Base-by-base conservation (phyloP, 345 rosid genomes). In the Hevea brasiliensis region DNA sequence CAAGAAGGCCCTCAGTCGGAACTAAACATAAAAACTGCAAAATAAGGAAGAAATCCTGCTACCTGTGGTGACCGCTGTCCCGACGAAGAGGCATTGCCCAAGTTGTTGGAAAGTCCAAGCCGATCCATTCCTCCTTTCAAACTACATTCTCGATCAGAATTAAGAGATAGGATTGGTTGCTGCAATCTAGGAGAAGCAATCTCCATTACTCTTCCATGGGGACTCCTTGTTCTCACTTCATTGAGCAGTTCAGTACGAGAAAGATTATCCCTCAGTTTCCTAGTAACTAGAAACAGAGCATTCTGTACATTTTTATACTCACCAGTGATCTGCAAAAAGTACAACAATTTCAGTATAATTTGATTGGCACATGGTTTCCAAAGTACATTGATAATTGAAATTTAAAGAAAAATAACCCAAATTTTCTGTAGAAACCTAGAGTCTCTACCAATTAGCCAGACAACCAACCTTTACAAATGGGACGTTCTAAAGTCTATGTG, bases 321-420 rank as follows among this genome's bases (percentile, higher is more conserved):
- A 4, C 89, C 89, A 21, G 70, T 72, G 32, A 86, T 84, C 89
- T 86, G 83, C 68, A 75, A 76, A 72, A 68, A 21, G 18, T n/a
- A 61, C 55, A 44, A 50, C 18, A 60, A 3, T 64, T 61, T 68
- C 29, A 56, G 15, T 32, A 45, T n/a, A 50, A 57, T 58, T 32
- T 11, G 48, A 47, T 44, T 48, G 50, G 32, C 41, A 75, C 63
- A 41, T 71, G 40, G 61, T 65, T 48, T 7, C n/a, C 74, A 60
- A 73, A 65, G 14, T 78, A 41, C 35, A 37, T 41, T 64, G 50
- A 40, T 12, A 32, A 44, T 17, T 21, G 2, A 58, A 63, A 61
- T 13, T 27, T 14, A n/a, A 71, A 51, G 26, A 29, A 14, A 42
- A 17, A 27, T 3, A 4, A 56, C 8, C 37, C 24, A 41, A 67